Evolutionary conservation across 2,329 filamentous ascomycete species (phyloP), one percentile per base, ranked within the genome.

Genomic region (Botrytis paeoniae): DNA sequence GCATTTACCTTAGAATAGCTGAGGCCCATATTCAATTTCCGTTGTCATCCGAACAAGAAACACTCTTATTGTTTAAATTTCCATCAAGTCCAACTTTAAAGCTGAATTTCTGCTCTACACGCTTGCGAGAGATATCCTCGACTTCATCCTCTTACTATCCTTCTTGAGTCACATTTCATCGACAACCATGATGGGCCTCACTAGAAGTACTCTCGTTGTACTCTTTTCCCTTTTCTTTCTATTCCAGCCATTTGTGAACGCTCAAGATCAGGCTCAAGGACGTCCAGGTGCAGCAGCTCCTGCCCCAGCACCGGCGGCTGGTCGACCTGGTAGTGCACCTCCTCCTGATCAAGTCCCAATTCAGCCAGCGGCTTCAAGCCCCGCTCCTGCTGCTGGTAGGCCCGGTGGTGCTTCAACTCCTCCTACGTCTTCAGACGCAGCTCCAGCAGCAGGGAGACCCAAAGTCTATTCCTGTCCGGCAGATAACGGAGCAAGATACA

Each of bases 171-270:
- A 69, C 25, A 57, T 25, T 32, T 43, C 5, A 57, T 32, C 3
- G n/a, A 32, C 48, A 68, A 41, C 12, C 65, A 69, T 69, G 65
- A 69, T 57, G 65, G 65, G 65, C 48, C 65, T 69, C 48, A 69
- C n/a, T 39, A 51, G 48, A 59, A 69, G 65, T 51, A 69, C 65
- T n/a, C 65, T 69, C 12, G 37, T 41, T 69, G 37, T 32, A 6
- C 18, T 69, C 1, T 32, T 69, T 41, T 57, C 65, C 35, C 37
- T 69, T 29, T 57, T 41, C 0, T 37, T 57, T 41, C 18, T 69
- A 4, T 51, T 57, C 12, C 65, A 69, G 14, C 37, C 65, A 41
- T 20, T 69, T 43, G 65, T 51, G 22, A 43, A 57, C n/a, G 65
- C 65, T 57, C 65, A 69, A 69, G 48, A 57, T 57, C 65, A 69